phyloP scores from a whole-genome alignment of 2,329 filamentous ascomycete species.

The Neopestalotiopsis sp. region DNA sequence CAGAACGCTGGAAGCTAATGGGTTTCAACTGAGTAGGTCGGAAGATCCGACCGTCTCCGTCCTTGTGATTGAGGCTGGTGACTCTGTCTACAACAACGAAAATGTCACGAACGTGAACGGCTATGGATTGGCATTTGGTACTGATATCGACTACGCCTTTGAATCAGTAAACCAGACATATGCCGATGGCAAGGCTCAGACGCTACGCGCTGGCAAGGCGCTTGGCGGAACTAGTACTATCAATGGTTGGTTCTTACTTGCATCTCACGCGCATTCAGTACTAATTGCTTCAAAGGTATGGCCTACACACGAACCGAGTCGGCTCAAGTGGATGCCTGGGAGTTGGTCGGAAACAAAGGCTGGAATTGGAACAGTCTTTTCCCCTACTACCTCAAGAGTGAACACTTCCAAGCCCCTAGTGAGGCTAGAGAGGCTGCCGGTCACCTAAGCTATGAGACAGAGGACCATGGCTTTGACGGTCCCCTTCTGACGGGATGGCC shows the following conservation, averaged over 20 bases:
- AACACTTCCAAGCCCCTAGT: conserved; percentile 21
- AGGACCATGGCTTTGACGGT: conserved; percentile 33
- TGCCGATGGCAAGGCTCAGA: conserved; percentile 13
- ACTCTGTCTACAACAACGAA: conserved; percentile 16
- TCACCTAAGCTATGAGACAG: conserved; percentile 24
- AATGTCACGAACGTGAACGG: conserved; percentile 17
- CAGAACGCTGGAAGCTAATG: too few species aligned
- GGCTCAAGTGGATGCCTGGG: conserved; percentile 42
- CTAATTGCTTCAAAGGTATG: conserved; percentile 33
- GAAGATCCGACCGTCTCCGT: conserved; percentile 14
- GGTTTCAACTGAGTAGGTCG: not conserved
- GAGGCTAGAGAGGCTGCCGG: not conserved
- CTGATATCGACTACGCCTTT: conserved; percentile 18
- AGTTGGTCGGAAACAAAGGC: conserved; percentile 38
- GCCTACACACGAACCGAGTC: conserved; percentile 40
- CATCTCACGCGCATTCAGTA: not conserved
- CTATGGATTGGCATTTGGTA: conserved; percentile 11
- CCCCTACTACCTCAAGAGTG: conserved; percentile 31
- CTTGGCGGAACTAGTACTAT: conserved; percentile 18
- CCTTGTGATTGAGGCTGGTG: conserved; percentile 18
- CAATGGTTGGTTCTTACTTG: conserved; percentile 3
- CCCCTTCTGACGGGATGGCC: conserved; percentile 34
- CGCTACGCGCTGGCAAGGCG: conserved; percentile 17
- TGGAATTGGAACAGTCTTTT: conserved; percentile 38
- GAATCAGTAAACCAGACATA: conserved; percentile 15